Evolutionary conservation across 805 yeast genomes (phyloP), one percentile per base, ranked within the genome.

Genomic region (Cyberlindnera veronae): DNA sequence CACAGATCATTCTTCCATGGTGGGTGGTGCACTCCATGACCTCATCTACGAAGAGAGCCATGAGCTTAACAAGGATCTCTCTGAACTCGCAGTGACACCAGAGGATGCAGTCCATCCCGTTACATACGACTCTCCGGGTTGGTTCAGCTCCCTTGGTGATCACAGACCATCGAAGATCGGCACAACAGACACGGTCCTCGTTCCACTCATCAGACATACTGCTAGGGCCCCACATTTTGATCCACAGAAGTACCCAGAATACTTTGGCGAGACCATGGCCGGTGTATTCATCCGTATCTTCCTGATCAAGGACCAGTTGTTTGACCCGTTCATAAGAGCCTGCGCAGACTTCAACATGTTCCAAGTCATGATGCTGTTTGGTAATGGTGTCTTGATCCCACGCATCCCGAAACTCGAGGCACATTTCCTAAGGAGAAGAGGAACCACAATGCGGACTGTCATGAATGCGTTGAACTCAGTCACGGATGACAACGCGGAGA

Each of bases 181-280:
- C 12, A 6, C 31, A 14, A 5, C 6, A 5, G 19, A 18, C 23
- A 19, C 8, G 9, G 23, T 29, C 13, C 5, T 17, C 6, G 9
- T 33, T 3, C 29, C 51, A 10, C 34, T 52, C 22, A 35, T 52
- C 2, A 38, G 43, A 14, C 58, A 51, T 35, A n/a, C 8, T 4
- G 3, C 18, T 5, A 34, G 27, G n/a, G 36, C 16, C 8, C 56
- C 55, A 10, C 18, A 19, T 3, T 45, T 32, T 22, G 41, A 42
- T 29, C 32, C 41, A 3, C 14, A 5, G 6, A 33, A 17, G 14
- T 46, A 11, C 33, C 53, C 50, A 8, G 53, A 46, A 22, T 40
- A 41, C 31, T 40, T 50, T 14, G 48, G 42, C 18, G 59, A 54
- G 29, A 50, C 57, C 2, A 31, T 45, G 3, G 17, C 46, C 1